Evolutionary conservation across 345 rosid genomes (phyloP).

Genomic region (Erucastrum elatum): DNA sequence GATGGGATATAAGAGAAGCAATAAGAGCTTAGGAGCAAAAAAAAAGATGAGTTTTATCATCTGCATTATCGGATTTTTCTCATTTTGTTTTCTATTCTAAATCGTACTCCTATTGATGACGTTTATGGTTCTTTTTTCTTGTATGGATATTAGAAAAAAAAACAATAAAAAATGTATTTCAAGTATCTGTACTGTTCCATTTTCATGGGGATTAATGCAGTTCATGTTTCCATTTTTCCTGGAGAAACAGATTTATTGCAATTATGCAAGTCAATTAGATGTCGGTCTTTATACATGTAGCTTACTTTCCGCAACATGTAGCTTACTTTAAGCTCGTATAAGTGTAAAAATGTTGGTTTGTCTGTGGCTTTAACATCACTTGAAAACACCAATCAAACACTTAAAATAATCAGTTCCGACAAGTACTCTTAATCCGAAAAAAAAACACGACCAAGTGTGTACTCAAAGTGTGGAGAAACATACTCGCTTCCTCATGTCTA

Average conservation of each 20-base stretch:
- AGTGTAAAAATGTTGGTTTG: background rate
- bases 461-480: slow-evolving; percentile 31
- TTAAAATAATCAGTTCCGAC: background rate
- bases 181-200: background rate
- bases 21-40: slow-evolving; percentile 13
- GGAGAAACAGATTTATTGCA: too few relatives aligned
- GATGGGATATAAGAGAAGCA: slow-evolving; percentile 3
- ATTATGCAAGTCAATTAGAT: too few relatives aligned
- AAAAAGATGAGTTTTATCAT: slow-evolving; percentile 32
- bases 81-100: slow-evolving; percentile 15
- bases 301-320: too few relatives aligned
- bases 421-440: slow-evolving; percentile 8
- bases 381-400: background rate
- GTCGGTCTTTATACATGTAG: too few relatives aligned
- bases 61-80: slow-evolving; percentile 19
- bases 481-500: slow-evolving; percentile 23
- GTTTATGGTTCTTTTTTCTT: background rate
- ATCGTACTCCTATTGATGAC: slow-evolving; percentile 10
- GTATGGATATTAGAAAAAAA: slow-evolving; percentile 18
- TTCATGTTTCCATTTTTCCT: too few relatives aligned
- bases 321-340: background rate
- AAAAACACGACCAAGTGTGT: background rate
- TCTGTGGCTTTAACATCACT: background rate
- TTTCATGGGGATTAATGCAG: slow-evolving; percentile 26
- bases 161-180: background rate